phyloP scores from a whole-genome alignment of 148 eudicot species.

The Cornus suecica region DNA sequence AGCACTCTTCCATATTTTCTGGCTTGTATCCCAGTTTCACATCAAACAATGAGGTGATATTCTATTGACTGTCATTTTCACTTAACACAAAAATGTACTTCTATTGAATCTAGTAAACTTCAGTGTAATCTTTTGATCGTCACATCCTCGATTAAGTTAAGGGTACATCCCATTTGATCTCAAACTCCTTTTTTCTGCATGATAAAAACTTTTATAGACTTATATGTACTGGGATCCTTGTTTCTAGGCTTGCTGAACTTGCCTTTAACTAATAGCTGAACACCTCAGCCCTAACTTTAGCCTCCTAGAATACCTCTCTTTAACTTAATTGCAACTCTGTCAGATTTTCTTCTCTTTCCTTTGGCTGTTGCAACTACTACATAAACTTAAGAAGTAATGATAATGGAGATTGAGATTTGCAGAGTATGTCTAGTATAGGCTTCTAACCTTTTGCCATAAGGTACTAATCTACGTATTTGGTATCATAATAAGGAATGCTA shows the following conservation, averaged over 20 bases:
- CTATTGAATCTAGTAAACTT: not conserved
- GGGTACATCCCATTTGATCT: not conserved
- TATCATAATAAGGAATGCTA: no score
- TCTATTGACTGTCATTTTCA: not conserved
- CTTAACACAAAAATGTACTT: not conserved
- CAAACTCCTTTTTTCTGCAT: not conserved
- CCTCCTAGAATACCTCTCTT: not conserved
- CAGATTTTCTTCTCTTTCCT: not conserved
- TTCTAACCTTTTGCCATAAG: not conserved
- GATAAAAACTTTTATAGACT: not conserved
- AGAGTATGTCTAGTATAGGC: not conserved
- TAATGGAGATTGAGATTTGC: slow-evolving; percentile 1
- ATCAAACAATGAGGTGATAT: slow-evolving; percentile 47
- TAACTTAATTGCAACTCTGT: not conserved
- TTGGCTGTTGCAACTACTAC: not conserved
- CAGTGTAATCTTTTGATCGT: not conserved
- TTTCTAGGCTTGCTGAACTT: not conserved
- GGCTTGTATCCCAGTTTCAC: slow-evolving; percentile 48
- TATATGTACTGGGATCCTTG: not conserved
- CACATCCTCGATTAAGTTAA: not conserved
- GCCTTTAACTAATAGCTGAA: not conserved
- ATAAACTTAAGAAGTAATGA: not conserved
- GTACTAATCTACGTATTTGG: no score
- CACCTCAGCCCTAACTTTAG: not conserved
- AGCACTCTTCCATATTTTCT: slow-evolving; percentile 40